Percentiles rank a stretch among this genome's conserved stretches.
Conservation (phyloP, 768 basidiomycete genomes). For the Collybia mongolica region DNA sequence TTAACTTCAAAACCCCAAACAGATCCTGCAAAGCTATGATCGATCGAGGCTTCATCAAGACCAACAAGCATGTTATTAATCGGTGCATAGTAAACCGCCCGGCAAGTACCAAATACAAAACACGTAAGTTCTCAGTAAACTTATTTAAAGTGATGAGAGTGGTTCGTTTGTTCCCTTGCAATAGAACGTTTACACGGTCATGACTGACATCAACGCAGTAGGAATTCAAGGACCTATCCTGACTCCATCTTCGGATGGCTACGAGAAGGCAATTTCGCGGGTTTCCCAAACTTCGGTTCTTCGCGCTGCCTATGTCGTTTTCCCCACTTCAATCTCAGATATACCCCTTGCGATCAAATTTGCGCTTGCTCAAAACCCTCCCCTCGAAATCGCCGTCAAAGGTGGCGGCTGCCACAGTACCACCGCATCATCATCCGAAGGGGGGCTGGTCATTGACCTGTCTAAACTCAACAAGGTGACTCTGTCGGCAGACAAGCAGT, state of each 20-base stretch:
- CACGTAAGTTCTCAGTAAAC: too few relatives aligned
- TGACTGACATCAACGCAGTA: too few relatives aligned
- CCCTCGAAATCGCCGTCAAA: conserved; percentile 16
- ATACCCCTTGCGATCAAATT: conserved; percentile 5
- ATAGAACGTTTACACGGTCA: too few relatives aligned
- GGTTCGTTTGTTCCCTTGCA: too few relatives aligned
- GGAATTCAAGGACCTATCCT: too few relatives aligned
- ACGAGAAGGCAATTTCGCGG: neutral
- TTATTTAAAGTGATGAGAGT: too few relatives aligned
- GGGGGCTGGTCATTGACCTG: conserved; percentile 17
- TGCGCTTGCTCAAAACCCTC: conserved; percentile 8
- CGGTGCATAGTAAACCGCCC: too few relatives aligned
- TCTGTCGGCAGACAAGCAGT: conserved; percentile 8
- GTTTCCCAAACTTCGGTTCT: conserved; percentile 1
- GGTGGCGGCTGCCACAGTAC: conserved; percentile 11
- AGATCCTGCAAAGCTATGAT: too few relatives aligned
- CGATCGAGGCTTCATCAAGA: too few relatives aligned
- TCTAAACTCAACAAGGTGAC: conserved; percentile 4
- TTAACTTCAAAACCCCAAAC: too few relatives aligned
- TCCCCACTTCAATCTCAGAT: neutral
- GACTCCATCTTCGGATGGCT: neutral
- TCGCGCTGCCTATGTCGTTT: conserved; percentile 4
- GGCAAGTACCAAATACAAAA: too few relatives aligned
- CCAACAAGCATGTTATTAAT: too few relatives aligned
- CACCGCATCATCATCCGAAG: conserved; percentile 11